Conservation (phyloP, 306 rosid genomes). For the Lathyrus aphaca region DNA sequence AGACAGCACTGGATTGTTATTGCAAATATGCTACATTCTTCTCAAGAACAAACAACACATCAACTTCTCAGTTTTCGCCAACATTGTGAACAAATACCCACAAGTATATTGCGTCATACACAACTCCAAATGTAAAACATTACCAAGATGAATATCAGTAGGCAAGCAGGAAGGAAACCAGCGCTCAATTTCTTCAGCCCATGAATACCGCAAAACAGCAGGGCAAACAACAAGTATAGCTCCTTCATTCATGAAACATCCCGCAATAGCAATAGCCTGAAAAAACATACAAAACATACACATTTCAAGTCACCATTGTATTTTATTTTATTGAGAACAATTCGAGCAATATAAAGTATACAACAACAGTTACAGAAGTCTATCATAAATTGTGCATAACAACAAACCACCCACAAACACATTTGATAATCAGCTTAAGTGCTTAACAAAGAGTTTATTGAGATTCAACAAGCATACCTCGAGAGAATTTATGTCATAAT, state of each 20-base stretch:
- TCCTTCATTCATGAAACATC: conserved; percentile 84
- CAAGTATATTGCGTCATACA: conserved; percentile 6
- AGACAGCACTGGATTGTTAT: conserved; percentile 2
- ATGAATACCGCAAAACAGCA: conserved; percentile 84
- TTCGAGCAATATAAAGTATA: neutral
- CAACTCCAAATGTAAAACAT: conserved; percentile 7
- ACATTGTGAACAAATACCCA: conserved; percentile 3
- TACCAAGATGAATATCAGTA: conserved; percentile 87
- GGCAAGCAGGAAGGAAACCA: conserved; percentile 95
- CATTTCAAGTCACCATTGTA: conserved; percentile 5
- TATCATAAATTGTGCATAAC: neutral
- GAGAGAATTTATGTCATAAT: neutral
- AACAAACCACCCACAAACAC: neutral
- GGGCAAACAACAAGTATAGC: conserved; percentile 91
- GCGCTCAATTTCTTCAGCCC: conserved; percentile 97
- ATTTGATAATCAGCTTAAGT: conserved; percentile 1
- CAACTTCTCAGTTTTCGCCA: conserved; percentile 11
- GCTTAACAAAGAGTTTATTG: neutral
- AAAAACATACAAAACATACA: conserved; percentile 7
- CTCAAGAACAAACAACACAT: conserved; percentile 30
- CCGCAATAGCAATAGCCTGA: conserved; percentile 92
- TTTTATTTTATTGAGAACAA: neutral
- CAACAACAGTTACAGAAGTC: neutral
- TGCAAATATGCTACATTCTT: conserved; percentile 15
- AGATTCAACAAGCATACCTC: neutral